These are phyloP conservation scores for Actinidia arguta DNA, from an alignment of 179 eudicot genomes.

Conservation along the genomic window DNA sequence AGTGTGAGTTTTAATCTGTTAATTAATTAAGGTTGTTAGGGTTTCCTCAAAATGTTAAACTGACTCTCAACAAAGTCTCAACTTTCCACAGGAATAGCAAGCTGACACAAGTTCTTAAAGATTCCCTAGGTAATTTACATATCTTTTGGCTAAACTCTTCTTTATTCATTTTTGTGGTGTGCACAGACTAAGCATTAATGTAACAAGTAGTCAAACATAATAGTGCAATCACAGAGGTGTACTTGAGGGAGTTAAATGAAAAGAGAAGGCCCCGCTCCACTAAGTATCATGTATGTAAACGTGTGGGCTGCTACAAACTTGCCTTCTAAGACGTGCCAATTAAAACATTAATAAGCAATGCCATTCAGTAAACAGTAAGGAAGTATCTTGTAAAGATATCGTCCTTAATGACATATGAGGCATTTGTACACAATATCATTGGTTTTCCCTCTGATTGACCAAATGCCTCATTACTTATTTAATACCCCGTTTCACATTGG, in stretches of 20 bases:
- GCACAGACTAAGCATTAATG: not conserved
- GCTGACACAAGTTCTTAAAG: conserved; percentile 40
- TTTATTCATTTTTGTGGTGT: not conserved
- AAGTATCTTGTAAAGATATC: not conserved
- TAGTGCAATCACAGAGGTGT: not conserved
- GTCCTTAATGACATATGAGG: not conserved
- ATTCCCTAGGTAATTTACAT: conserved; percentile 34
- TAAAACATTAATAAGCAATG: not conserved
- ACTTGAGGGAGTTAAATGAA: not conserved
- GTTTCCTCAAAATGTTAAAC: not conserved
- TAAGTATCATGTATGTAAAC: not conserved
- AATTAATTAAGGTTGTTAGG: not conserved
- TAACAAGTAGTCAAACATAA: not conserved
- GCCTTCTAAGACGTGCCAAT: not conserved
- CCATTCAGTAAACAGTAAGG: not conserved
- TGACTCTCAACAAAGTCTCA: not conserved
- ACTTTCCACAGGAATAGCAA: conserved; percentile 35
- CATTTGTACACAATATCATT: not conserved
- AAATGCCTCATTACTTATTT: not conserved
- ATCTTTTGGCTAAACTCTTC: not conserved
- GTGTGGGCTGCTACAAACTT: not conserved
- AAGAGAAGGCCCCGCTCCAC: not conserved
- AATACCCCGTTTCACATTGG: no score
- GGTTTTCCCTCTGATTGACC: not conserved
- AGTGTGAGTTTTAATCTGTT: no score